phyloP scores from a whole-genome alignment of 2,329 filamentous ascomycete species.

The Colletotrichum somersetense region DNA sequence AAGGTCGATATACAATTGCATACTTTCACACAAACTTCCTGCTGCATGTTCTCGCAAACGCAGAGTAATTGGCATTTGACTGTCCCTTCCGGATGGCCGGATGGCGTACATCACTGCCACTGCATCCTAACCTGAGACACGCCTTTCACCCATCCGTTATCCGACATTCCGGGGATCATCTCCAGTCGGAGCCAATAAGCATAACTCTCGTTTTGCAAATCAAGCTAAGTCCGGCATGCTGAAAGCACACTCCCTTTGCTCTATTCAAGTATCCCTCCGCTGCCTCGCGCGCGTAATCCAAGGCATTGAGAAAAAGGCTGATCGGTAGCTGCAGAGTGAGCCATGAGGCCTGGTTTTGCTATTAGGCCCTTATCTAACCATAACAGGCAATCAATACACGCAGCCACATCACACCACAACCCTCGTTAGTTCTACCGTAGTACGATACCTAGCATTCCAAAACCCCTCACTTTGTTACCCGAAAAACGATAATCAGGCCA shows the following conservation, averaged over 20 bases:
- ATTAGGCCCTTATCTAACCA: no score
- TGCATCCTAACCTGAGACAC: neutral
- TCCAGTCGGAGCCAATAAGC: neutral
- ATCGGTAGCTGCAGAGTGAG: neutral
- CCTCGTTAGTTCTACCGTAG: no score
- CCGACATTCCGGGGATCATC: neutral
- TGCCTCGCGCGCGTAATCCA: neutral
- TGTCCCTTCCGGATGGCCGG: neutral
- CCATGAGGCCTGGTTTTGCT: no score
- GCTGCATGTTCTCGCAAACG: no score
- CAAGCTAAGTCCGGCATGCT: neutral
- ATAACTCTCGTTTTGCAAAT: neutral
- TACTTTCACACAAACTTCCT: no score
- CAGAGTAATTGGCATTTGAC: accelerated
- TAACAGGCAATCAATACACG: no score
- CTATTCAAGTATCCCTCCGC: neutral
- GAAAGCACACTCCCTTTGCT: neutral
- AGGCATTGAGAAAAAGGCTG: neutral
- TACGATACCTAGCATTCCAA: no score
- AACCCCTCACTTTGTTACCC: no score
- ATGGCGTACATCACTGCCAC: neutral
- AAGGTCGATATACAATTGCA: no score
- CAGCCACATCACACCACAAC: no score
- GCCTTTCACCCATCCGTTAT: no score
- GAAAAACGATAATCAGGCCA: no score